Evolutionary conservation across 495 filamentous ascomycete genomes (phyloP), one percentile per base, ranked within the genome.

Genomic region (Aspergillus sclerotiicarbonarius): DNA sequence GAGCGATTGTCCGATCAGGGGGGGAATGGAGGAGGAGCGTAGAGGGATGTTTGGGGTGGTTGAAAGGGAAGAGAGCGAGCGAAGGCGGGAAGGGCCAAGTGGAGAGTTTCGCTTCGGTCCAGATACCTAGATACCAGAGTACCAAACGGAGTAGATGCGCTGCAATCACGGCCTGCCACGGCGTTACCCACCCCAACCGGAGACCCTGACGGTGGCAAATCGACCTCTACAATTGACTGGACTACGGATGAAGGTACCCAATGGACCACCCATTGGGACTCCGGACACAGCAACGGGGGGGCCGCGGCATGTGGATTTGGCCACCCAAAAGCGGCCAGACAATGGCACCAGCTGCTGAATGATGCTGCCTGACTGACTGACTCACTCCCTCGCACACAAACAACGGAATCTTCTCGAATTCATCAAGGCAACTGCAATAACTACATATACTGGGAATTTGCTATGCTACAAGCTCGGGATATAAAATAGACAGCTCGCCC

Each of bases 361-460:
- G 47, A 57, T 61, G 58, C 58, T 61, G 53, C 53, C 58, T 61
- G 46, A 50, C 29, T 20, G 12, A 20, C 19, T 20, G 19, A 60
- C 30, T 46, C 13, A 52, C 21, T 49, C 20, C 25, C 12, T 49
- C 46, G 12, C 21, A 8, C 9, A n/a, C 29, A 18, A 50, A 30
- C 33, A 48, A 9, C 31, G 41, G 49, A 39, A 47, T 47, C 44
- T 51, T 29, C 25, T 51, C 19, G 37, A 51, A 51, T 21, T 30
- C 35, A 13, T 35, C 32, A 44, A 60, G 32, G 41, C 50, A 60
- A 54, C 45, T 18, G 32, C 49, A 62, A 72, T 71, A 74, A 73
- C 72, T 75, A 77, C 71, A 74, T 52, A 54, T 59, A 62, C 51
- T 57, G 69, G 70, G 67, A 76, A 76, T 71, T 71, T 71, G 73